Evolutionary conservation across 2,329 filamentous ascomycete species (phyloP).

Genomic region (Hirsutella rhossiliensis): DNA sequence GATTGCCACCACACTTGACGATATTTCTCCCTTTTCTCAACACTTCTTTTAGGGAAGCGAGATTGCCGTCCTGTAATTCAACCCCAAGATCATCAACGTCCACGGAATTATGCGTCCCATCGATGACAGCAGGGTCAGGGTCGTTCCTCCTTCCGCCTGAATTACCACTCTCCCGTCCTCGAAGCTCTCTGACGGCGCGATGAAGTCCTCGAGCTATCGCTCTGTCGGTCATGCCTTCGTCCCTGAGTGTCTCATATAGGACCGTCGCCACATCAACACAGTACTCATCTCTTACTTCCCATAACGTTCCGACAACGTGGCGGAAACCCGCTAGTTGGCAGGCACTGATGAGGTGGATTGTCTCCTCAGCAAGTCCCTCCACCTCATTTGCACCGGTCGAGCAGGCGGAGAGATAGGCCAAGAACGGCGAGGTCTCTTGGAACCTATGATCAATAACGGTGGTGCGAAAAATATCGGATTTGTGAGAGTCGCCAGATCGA

Average conservation of each 20-base stretch:
- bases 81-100: too few relatives aligned
- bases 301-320: constrained; percentile 28
- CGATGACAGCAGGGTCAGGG: too few relatives aligned
- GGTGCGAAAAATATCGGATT: too few relatives aligned
- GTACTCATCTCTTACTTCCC: constrained; percentile 21
- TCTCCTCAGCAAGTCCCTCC: background rate
- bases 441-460: too few relatives aligned
- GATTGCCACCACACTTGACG: too few relatives aligned
- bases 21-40: too few relatives aligned
- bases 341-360: constrained; percentile 8
- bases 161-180: background rate
- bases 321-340: constrained; percentile 26
- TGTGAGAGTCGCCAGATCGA: too few relatives aligned
- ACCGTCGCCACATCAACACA: constrained; percentile 18
- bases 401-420: background rate
- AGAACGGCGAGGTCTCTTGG: too few relatives aligned
- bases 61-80: too few relatives aligned
- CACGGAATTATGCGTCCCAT: too few relatives aligned
- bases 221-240: constrained; percentile 1
- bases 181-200: background rate
- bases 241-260: constrained; percentile 11
- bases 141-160: too few relatives aligned
- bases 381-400: background rate
- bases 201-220: constrained; percentile 4
- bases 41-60: too few relatives aligned